Evolutionary conservation across 352 stramenopile genomes (phyloP).

Genomic region (Phytopythium delawarense): DNA sequence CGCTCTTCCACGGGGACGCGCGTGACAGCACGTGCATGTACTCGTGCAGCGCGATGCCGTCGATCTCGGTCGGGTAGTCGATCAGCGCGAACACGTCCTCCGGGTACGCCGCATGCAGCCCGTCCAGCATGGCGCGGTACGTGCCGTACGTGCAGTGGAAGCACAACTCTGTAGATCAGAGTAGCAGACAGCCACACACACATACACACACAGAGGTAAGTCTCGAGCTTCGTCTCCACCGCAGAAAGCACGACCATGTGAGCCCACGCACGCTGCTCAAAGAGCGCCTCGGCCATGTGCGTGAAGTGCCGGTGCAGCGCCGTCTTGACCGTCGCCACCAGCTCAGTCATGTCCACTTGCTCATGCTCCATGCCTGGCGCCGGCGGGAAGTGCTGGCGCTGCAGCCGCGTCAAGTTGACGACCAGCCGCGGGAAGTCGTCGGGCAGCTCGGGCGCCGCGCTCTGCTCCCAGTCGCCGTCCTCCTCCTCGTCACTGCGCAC

Average conservation of each 20-base stretch:
- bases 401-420: constrained; percentile 57
- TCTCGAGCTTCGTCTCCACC: too few species aligned
- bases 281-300: constrained; percentile 57
- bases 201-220: not conserved
- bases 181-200: not conserved
- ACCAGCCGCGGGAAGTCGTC: constrained; percentile 71
- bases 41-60: constrained; percentile 57
- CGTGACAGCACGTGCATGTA: constrained; percentile 49
- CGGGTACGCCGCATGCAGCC: constrained; percentile 45
- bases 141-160: constrained; percentile 71
- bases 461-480: constrained; percentile 34
- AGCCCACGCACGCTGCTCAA: constrained; percentile 51
- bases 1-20: constrained; percentile 69
- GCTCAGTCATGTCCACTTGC: constrained; percentile 22
- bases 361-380: constrained; percentile 16
- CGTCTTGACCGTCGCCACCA: constrained; percentile 42
- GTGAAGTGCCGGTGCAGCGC: constrained; percentile 55
- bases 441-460: constrained; percentile 32
- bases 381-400: constrained; percentile 45
- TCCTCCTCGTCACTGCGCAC: not conserved
- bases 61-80: constrained; percentile 69
- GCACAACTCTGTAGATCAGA: constrained; percentile 31
- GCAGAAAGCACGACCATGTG: not conserved
- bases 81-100: constrained; percentile 61
- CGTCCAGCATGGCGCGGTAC: constrained; percentile 39